Conservation (phyloP, 495 filamentous ascomycete species). For the Annulohypoxylon moriforme region DNA sequence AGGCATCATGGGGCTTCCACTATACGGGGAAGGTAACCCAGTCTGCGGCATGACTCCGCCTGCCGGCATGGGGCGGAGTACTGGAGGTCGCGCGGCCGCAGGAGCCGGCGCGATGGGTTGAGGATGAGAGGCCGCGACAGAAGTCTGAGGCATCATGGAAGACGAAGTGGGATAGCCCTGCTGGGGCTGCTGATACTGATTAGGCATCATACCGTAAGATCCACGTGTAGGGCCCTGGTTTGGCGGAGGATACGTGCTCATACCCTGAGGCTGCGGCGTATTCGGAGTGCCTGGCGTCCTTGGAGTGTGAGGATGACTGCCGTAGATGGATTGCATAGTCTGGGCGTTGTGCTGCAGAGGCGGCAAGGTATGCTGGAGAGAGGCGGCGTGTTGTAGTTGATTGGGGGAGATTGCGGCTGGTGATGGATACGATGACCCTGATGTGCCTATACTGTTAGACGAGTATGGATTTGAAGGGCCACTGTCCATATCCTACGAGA, state of each 20-base stretch:
- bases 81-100: conserved; percentile 66
- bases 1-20: conserved; percentile 59
- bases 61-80: conserved; percentile 71
- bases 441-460: conserved; percentile 51
- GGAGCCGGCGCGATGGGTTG: conserved; percentile 79
- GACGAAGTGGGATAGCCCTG: conserved; percentile 71
- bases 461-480: conserved; percentile 47
- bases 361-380: conserved; percentile 74
- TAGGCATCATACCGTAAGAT: conserved; percentile 59
- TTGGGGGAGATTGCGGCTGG: conserved; percentile 69
- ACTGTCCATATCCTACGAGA: conserved; percentile 49
- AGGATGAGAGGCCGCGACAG: conserved; percentile 72
- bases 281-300: conserved; percentile 70
- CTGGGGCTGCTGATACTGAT: conserved; percentile 64
- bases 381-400: conserved; percentile 67
- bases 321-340: conserved; percentile 69
- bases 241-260: conserved; percentile 70
- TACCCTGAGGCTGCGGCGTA: conserved; percentile 70
- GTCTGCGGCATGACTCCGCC: conserved; percentile 65
- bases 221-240: conserved; percentile 66
- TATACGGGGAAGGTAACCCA: conserved; percentile 62
- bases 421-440: conserved; percentile 53
- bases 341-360: conserved; percentile 73
- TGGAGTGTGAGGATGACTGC: conserved; percentile 72
- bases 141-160: conserved; percentile 72